Base-by-base conservation (phyloP, 2,329 filamentous ascomycete species). In the Fusarium ambrosium region DNA sequence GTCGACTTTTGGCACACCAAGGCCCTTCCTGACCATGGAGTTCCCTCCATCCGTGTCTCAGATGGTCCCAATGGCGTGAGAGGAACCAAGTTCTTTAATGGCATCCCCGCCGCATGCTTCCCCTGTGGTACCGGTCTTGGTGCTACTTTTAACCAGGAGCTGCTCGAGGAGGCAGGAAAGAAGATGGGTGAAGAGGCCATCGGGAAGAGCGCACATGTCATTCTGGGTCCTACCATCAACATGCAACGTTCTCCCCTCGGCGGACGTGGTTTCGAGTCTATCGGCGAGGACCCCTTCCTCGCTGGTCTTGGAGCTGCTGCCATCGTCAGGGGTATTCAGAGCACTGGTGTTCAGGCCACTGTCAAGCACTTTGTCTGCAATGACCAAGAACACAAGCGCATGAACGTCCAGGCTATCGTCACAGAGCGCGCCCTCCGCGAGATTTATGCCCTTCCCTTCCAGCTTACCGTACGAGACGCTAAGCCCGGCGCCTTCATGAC, bases 1-100 rank as follows among this genome's bases (percentile, higher is more conserved):
- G 87, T 89, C 73, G 92, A 93, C 82, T 93, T 93, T 78, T 94
- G 92, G 92, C 90, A 93, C 78, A 92, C 92, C 37, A 88, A 89
- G 74, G 81, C 88, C 16, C 84, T 93, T 8, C 89, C 89, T 11
- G 80, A 89, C 24, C 87, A 91, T 77, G 88, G 89, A 2, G 86
- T 93, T 37, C 92, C 92, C 7, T 90, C 91, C 0, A 85, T 93
- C 36, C 89, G 92, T 58, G 86, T 92, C 56, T 89, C 90, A 41
- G 92, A 94, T 76, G 92, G 92, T 0, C 92, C 92, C 41, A 93
- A 93, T 80, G 92, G 92, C 61, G 89, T 92, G 37, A 87, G 92
- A 73, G 92, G 92, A 61, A 91, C 89, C 56, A 90, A 89, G 75
- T 93, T 92, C 85, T 93, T 93, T 82, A 89, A 91, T 74, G 90